phyloP scores from a whole-genome alignment of 192 early-diverging fungal species.

The Ambispora gerdemannii region DNA sequence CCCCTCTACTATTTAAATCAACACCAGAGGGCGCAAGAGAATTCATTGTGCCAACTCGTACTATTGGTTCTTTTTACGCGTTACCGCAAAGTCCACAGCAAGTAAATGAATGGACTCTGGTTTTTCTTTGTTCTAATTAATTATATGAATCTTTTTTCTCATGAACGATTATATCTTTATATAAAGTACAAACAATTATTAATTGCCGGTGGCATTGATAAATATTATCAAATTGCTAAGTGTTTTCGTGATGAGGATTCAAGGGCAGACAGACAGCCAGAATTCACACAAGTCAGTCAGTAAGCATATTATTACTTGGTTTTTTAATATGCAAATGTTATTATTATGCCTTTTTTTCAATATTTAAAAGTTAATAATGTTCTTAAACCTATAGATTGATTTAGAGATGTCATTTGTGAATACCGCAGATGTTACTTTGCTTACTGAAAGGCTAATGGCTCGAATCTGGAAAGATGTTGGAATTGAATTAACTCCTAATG shows the following conservation, averaged over 20 bases:
- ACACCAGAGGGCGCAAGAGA: constrained; percentile 93
- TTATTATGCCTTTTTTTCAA: neutral
- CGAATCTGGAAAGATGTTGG: constrained; percentile 60
- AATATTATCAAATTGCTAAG: constrained; percentile 89
- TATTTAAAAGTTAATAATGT: neutral
- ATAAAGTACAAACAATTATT: constrained; percentile 86
- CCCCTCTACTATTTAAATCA: constrained; percentile 85
- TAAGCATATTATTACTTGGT: neutral
- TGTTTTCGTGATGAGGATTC: constrained; percentile 91
- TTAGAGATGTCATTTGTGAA: constrained; percentile 85
- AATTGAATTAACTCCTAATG: constrained; percentile 45
- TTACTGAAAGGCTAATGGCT: constrained; percentile 72
- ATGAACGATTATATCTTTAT: too few relatives aligned
- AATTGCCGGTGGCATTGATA: constrained; percentile 85
- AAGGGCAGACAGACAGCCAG: constrained; percentile 85
- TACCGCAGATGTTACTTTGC: constrained; percentile 62
- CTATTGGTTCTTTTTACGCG: constrained; percentile 73
- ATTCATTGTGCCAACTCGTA: constrained; percentile 88
- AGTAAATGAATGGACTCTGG: too few relatives aligned
- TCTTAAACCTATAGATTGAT: constrained; percentile 61
- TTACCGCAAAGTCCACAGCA: constrained; percentile 90
- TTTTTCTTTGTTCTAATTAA: too few relatives aligned
- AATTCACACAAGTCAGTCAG: constrained; percentile 80
- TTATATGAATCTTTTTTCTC: too few relatives aligned
- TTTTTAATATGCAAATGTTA: neutral